Percentiles rank a stretch among this genome's conserved stretches.
These are phyloP conservation scores for Aspergillus aculeatus DNA, from an alignment of 2,329 filamentous ascomycete species.

Conservation along the genomic window DNA sequence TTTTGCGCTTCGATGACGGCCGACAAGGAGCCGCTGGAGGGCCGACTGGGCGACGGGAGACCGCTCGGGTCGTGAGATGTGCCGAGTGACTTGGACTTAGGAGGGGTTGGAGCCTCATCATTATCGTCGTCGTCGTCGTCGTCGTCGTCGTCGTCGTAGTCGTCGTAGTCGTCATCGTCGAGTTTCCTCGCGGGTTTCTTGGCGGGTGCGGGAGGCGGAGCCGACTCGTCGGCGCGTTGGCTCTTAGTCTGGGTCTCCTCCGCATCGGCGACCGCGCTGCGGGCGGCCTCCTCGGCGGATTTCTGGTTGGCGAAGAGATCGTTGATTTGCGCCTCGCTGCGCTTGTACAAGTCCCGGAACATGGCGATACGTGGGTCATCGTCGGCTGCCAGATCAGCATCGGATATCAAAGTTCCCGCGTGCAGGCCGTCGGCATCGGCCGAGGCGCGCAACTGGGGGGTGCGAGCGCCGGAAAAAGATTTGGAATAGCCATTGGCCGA, in stretches of 20 bases:
- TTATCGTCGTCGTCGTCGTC: constrained; percentile 59
- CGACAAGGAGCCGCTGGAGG: constrained; percentile 62
- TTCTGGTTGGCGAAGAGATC: constrained; percentile 64
- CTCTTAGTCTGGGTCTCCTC: constrained; percentile 27
- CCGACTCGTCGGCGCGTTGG: constrained; percentile 52
- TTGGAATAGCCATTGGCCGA: constrained; percentile 45
- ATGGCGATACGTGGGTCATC: constrained; percentile 67
- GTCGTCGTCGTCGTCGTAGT: constrained; percentile 62
- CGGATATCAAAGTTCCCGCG: constrained; percentile 49
- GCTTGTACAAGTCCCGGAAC: constrained; percentile 75
- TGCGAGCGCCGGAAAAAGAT: constrained; percentile 44
- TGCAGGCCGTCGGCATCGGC: constrained; percentile 48
- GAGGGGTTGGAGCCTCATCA: constrained; percentile 48
- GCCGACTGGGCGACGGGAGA: constrained; percentile 68
- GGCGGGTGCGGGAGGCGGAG: constrained; percentile 42
- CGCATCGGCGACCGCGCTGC: constrained; percentile 52
- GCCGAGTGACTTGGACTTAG: constrained; percentile 52
- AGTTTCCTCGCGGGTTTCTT: constrained; percentile 68
- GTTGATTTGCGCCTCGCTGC: constrained; percentile 73
- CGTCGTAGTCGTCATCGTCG: constrained; percentile 75
- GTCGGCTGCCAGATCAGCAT: constrained; percentile 60
- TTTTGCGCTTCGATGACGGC: constrained; percentile 62
- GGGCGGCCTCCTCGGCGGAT: constrained; percentile 28
- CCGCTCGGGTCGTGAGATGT: constrained; percentile 57
- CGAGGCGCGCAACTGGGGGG: constrained; percentile 46